phyloP scores from a whole-genome alignment of 2,329 filamentous ascomycete species.

The Chrysoporthe deuterocubensis region DNA sequence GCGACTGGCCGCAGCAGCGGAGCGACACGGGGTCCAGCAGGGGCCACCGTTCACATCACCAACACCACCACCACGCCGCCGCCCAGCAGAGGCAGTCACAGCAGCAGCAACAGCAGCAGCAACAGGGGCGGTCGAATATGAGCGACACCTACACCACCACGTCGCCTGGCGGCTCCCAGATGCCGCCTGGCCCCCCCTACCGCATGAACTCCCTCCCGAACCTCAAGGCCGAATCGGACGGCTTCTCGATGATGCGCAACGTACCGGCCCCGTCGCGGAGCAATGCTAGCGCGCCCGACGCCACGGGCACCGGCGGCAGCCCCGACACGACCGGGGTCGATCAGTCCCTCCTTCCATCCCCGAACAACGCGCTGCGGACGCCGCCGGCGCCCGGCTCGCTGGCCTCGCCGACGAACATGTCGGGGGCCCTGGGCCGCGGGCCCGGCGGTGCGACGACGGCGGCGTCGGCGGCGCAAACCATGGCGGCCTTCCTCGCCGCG shows the following conservation, averaged over 20 bases:
- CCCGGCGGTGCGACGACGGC: no score
- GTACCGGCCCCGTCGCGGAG: conserved; percentile 46
- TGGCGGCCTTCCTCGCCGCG: conserved; percentile 21
- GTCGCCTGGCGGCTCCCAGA: conserved; percentile 47
- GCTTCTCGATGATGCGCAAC: conserved; percentile 44
- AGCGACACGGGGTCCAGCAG: conserved; percentile 35
- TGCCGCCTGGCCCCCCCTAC: conserved; percentile 39
- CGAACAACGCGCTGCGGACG: conserved; percentile 39
- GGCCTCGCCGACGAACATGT: no score
- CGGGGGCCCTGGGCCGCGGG: no score
- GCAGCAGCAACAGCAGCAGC: conserved; percentile 1
- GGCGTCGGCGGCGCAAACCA: conserved; percentile 31
- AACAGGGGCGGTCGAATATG: conserved; percentile 22
- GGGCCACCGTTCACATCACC: conserved; percentile 30
- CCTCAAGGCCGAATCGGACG: conserved; percentile 45
- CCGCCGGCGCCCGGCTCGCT: conserved; percentile 29
- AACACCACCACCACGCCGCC: conserved; percentile 17
- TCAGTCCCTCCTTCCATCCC: conserved; percentile 51
- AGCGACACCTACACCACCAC: conserved; percentile 41
- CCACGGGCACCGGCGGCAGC: conserved; percentile 20
- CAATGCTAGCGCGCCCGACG: conserved; percentile 43
- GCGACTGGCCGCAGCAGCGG: conserved; percentile 39
- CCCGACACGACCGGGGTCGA: conserved; percentile 44
- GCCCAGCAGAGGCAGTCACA: conserved; percentile 24
- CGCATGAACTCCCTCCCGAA: conserved; percentile 35